Percentiles rank a stretch among this genome's conserved stretches.
Evolutionary conservation across 2,329 filamentous ascomycete genomes (phyloP).

Genomic region (Aspergillus pseudoterreus): DNA sequence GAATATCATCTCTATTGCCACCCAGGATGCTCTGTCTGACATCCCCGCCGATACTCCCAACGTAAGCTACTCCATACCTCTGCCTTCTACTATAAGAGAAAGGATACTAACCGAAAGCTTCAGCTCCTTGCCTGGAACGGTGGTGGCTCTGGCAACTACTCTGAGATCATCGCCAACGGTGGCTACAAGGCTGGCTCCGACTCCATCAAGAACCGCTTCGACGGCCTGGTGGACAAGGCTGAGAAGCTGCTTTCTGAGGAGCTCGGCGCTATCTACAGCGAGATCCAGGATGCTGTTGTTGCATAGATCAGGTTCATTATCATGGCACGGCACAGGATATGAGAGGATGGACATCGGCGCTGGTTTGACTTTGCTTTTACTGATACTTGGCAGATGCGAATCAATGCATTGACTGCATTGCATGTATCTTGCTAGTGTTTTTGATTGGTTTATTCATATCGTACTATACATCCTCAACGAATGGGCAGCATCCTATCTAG

Average conservation of each 20-base stretch:
- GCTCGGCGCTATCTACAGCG: constrained; percentile 47
- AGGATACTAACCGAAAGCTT: constrained; percentile 21
- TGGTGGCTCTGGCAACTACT: constrained; percentile 89
- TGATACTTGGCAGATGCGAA: constrained; percentile 14
- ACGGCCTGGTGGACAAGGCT: constrained; percentile 45
- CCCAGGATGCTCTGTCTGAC: constrained; percentile 70
- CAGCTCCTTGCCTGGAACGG: constrained; percentile 96
- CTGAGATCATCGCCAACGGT: constrained; percentile 71
- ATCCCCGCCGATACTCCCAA: constrained; percentile 86
- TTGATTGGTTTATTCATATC: constrained; percentile 21
- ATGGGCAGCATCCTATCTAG: constrained; percentile 22
- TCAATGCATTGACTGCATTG: constrained; percentile 17
- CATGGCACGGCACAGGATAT: constrained; percentile 16
- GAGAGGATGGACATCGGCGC: constrained; percentile 26
- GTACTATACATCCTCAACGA: constrained; percentile 25
- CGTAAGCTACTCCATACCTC: constrained; percentile 42
- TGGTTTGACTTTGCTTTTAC: constrained; percentile 14
- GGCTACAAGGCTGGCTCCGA: constrained; percentile 55
- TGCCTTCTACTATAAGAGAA: not conserved
- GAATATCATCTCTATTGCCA: constrained; percentile 78
- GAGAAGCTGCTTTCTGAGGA: constrained; percentile 41
- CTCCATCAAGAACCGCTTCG: constrained; percentile 36
- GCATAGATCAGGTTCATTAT: constrained; percentile 40
- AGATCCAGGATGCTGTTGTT: constrained; percentile 38
- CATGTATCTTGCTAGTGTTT: constrained; percentile 18